Conservation (phyloP, 2,329 filamentous ascomycete species). For the Ophiostoma perfectum region DNA sequence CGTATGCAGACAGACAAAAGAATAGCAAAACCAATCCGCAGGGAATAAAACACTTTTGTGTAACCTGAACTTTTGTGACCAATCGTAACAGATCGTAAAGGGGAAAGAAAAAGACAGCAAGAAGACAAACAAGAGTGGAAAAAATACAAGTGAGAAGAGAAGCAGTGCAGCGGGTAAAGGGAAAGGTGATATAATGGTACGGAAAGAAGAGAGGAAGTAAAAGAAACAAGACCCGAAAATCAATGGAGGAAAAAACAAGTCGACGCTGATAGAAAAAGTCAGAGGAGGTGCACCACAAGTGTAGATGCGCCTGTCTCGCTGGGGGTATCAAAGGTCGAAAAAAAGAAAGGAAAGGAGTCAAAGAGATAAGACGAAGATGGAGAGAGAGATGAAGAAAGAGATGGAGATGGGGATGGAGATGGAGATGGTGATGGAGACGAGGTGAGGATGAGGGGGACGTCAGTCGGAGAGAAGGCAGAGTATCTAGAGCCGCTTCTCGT, state of each 20-base stretch:
- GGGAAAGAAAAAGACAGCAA: neutral
- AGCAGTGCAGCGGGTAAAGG: too few relatives aligned
- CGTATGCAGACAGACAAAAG: neutral
- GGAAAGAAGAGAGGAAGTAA: neutral
- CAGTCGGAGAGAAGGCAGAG: too few relatives aligned
- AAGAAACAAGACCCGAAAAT: neutral
- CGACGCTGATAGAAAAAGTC: too few relatives aligned
- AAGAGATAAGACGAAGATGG: neutral
- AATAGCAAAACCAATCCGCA: neutral
- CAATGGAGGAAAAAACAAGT: too few relatives aligned
- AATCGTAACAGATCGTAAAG: slow-evolving; percentile 12
- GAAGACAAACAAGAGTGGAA: neutral
- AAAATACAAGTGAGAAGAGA: neutral
- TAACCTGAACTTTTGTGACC: slow-evolving; percentile 13
- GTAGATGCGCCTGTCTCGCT: too few relatives aligned
- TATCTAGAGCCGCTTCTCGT: slow-evolving; percentile 24
- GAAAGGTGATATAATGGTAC: too few relatives aligned
- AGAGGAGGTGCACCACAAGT: too few relatives aligned
- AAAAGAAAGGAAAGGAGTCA: neutral
- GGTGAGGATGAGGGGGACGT: neutral
- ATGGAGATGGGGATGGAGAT: neutral
- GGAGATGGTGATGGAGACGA: neutral
- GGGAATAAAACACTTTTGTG: slow-evolving; percentile 15
- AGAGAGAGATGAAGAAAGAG: neutral
- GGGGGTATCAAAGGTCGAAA: neutral